Evolutionary conservation across 106 monocot species (phyloP), one percentile per base, ranked within the genome.

Genomic region (Apostasia shenzhenica): DNA sequence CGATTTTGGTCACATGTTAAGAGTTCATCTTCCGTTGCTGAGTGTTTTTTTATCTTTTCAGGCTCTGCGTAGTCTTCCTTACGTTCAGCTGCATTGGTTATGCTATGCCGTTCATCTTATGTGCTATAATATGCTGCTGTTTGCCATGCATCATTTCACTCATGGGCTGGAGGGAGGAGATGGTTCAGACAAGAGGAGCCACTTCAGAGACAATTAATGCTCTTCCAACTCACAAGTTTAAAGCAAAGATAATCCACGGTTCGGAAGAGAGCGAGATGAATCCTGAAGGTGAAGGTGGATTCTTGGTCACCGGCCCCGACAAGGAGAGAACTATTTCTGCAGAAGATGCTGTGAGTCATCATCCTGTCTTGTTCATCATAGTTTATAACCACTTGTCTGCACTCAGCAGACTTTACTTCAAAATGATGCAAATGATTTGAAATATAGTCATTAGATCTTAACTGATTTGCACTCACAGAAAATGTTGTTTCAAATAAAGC

Each of bases 281-380:
- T 41, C 48, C 72, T 45, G 79, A 82, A 54, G 14, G 58, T 44
- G 81, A 76, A 8, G 83, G 79, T 57, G 83, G 83, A 41, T 66
- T 79, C 54, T 57, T 83, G 13, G 79, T 68, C 26, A 76, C 76
- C 56, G 83, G 83, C 14, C 79, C 83, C 44, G 76, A 79, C 45
- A 83, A 72, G 58, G 83, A 83, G 58, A 67, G 79, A 59, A 57
- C 14, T 14, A 70, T 83, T 52, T 72, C 79, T 55, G 79, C 79
- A 65, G 83, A 83, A 57, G 83, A 83, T 79, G 83, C 83, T 72
- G 83, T 83, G 61, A 72, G 78, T 66, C 52, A 43, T 77, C 5
- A 11, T n/a, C 1, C 56, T 26, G 26, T 26, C 26, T 26, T 26
- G 26, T 26, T 26, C 26, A 26, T 26, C 26, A 26, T 26, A 26